Conservation (phyloP, 768 basidiomycete genomes). For the Lentinula guzmanii region DNA sequence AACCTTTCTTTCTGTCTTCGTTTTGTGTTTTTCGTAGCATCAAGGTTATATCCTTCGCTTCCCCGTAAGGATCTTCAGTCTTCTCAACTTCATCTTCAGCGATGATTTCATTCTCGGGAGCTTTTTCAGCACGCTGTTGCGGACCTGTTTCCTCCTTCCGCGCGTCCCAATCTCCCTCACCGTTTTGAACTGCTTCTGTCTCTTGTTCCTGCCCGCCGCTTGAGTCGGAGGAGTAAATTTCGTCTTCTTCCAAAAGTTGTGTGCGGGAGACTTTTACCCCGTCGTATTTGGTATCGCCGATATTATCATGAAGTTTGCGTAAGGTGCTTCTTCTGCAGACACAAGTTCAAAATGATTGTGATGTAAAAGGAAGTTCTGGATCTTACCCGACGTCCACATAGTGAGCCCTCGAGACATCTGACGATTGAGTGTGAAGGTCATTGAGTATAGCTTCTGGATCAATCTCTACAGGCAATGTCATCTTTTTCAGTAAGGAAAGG, state of each 20-base stretch:
- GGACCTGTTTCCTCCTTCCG: conserved; percentile 10
- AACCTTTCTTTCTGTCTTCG: conserved; percentile 75
- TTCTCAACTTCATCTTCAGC: conserved; percentile 15
- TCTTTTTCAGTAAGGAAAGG: conserved; percentile 7
- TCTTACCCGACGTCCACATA: conserved; percentile 82
- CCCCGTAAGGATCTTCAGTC: conserved; percentile 11
- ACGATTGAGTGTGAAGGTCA: conserved; percentile 31
- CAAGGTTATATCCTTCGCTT: conserved; percentile 38
- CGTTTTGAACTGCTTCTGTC: conserved; percentile 19
- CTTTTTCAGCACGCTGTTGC: neutral
- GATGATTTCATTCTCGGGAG: conserved; percentile 14
- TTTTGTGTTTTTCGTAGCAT: conserved; percentile 55
- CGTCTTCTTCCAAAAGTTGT: conserved; percentile 41
- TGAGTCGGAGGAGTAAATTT: conserved; percentile 2
- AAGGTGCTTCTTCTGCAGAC: conserved; percentile 58
- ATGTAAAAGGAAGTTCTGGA: neutral
- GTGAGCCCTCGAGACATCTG: conserved; percentile 53
- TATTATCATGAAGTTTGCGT: conserved; percentile 55
- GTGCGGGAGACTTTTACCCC: conserved; percentile 61
- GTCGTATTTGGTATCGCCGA: conserved; percentile 76
- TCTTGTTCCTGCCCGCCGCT: conserved; percentile 20
- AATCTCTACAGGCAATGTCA: conserved; percentile 37
- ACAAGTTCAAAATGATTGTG: neutral
- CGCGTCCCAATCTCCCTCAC: conserved; percentile 9
- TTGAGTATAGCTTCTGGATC: conserved; percentile 72